Conservation (phyloP, 1,284 basidiomycete genomes). For the Ustilago trichophora region DNA sequence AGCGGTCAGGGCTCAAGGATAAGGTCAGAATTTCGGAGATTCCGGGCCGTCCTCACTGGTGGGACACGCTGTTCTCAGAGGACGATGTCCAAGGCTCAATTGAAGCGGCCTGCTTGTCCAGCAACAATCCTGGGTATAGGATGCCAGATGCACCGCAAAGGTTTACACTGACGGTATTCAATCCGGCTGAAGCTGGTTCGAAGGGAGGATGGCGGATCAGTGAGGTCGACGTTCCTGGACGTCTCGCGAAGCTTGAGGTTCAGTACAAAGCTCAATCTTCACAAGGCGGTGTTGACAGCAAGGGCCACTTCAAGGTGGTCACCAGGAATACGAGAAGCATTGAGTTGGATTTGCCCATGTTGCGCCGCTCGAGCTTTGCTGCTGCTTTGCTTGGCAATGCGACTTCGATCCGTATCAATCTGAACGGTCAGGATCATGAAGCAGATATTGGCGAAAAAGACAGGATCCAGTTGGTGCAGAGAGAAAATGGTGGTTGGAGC, state of each 20-base stretch:
- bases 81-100: constrained; percentile 71
- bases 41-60: constrained; percentile 76
- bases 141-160: constrained; percentile 22
- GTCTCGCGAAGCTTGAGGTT: constrained; percentile 38
- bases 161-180: constrained; percentile 76
- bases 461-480: background rate
- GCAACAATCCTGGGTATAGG: constrained; percentile 14
- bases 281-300: background rate
- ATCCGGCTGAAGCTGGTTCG: constrained; percentile 75
- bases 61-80: constrained; percentile 73
- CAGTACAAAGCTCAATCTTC: background rate
- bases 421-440: constrained; percentile 2
- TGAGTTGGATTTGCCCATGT: constrained; percentile 9
- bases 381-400: background rate
- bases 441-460: background rate
- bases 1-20: constrained; percentile 58
- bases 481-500: constrained; percentile 1
- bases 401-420: background rate
- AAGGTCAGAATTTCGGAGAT: constrained; percentile 71
- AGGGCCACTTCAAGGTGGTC: background rate
- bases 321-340: constrained; percentile 8
- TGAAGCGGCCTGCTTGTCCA: constrained; percentile 9
- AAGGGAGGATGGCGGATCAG: constrained; percentile 75
- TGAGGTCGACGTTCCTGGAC: constrained; percentile 72
- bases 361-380: constrained; percentile 1